Evolutionary conservation across 331 rosid species (phyloP).

Genomic region (Acacia concinna): DNA sequence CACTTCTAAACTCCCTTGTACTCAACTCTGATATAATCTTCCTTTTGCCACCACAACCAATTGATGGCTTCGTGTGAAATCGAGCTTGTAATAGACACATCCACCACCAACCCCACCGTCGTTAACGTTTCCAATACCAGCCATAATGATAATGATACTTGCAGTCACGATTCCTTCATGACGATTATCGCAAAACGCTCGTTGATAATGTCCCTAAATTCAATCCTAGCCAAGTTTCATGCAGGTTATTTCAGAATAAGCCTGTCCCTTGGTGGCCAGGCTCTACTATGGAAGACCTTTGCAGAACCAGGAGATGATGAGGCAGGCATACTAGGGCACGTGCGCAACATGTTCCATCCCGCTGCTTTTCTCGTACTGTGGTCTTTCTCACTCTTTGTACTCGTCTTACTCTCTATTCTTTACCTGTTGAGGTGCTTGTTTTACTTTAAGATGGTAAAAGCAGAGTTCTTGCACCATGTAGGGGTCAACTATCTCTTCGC

Average conservation of each 20-base stretch:
- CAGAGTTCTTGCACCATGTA: slow-evolving; percentile 58
- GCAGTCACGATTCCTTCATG: not conserved
- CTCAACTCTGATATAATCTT: not conserved
- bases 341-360: slow-evolving; percentile 34
- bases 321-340: slow-evolving; percentile 12
- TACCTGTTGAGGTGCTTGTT: slow-evolving; percentile 54
- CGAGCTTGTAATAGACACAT: slow-evolving; percentile 35
- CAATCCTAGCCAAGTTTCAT: slow-evolving; percentile 46
- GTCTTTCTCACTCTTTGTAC: slow-evolving; percentile 39
- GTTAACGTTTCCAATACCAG: not conserved
- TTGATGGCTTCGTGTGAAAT: slow-evolving; percentile 14
- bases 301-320: slow-evolving; percentile 16
- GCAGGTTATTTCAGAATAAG: slow-evolving; percentile 75
- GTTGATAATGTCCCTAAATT: slow-evolving; percentile 26
- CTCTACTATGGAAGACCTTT: slow-evolving; percentile 53
- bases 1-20: not conserved
- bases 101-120: not conserved
- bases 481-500: slow-evolving; percentile 64
- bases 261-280: slow-evolving; percentile 59
- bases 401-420: slow-evolving; percentile 46
- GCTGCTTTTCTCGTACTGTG: slow-evolving; percentile 40
- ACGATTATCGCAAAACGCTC: slow-evolving; percentile 17
- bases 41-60: slow-evolving; percentile 7
- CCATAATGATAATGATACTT: not conserved
- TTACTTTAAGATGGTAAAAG: slow-evolving; percentile 50